Evolutionary conservation across 805 yeast genomes (phyloP).

Genomic region (Pichia rugopelliculosa): DNA sequence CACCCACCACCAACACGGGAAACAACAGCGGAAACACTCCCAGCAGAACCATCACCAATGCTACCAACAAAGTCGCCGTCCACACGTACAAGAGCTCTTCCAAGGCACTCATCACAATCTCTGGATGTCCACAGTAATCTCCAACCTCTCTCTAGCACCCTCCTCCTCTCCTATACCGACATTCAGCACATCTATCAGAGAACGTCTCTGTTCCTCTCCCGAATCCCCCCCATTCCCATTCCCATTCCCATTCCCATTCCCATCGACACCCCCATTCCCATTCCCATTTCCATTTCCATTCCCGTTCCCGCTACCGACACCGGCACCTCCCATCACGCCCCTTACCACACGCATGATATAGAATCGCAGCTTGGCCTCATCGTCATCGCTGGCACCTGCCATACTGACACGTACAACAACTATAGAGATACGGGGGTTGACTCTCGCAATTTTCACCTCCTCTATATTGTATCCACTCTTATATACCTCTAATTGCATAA

Average conservation of each 20-base stretch:
- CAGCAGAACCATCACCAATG: too few species aligned
- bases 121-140: slow-evolving; percentile 37
- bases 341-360: slow-evolving; percentile 40
- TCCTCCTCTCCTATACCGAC: slow-evolving; percentile 21
- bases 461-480: slow-evolving; percentile 42
- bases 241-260: neutral
- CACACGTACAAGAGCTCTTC: too few species aligned
- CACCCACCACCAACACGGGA: neutral
- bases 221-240: slow-evolving; percentile 7
- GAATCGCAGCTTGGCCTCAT: slow-evolving; percentile 49
- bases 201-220: slow-evolving; percentile 13
- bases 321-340: too few species aligned
- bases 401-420: slow-evolving; percentile 48
- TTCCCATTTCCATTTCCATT: slow-evolving; percentile 9
- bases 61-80: too few species aligned
- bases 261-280: too few species aligned
- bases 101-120: slow-evolving; percentile 11
- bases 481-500: slow-evolving; percentile 45
- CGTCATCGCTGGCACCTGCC: slow-evolving; percentile 68
- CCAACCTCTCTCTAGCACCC: slow-evolving; percentile 26
- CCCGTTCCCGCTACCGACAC: too few species aligned
- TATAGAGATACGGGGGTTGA: slow-evolving; percentile 53
- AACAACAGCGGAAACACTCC: slow-evolving; percentile 6
- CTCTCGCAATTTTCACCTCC: slow-evolving; percentile 48
- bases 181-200: slow-evolving; percentile 18